Base-by-base conservation (phyloP, 2,329 filamentous ascomycete genomes). In the Stagonosporopsis chrysanthemi region DNA sequence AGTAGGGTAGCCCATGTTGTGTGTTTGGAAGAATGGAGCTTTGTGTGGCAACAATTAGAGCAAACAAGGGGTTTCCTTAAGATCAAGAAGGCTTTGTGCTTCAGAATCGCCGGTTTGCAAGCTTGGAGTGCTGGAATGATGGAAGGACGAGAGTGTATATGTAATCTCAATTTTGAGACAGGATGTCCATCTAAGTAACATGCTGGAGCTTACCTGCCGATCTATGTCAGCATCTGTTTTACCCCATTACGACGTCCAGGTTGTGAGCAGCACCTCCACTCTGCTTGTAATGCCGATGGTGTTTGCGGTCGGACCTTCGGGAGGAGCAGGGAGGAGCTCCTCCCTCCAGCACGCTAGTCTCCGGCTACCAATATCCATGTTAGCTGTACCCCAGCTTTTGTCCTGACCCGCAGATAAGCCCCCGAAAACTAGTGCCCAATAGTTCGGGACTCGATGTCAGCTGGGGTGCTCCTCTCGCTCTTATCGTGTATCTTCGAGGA, bases 1-100 rank as follows among this genome's bases (percentile, higher is more conserved):
- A 9, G 63, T 65, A 26, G 58, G 52, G 33, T 58, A 63, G 23
- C 28, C 49, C 47, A 58, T 54, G 22, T n/a, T 62, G 26, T 45
- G 15, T 45, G 6, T 23, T 6, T 12, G 5, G 11, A 24, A 14
- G 17, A 24, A 11, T 40, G 1, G 38, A 40, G 19, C 28, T 29
- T 29, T 29, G 8, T 29, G 6, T 11, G 28, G 9, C 28, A 11
- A 29, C 8, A 29, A 29, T 9, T 29, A 7, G 11, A 29, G 11
- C 6, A 29, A 8, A 29, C 8, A 29, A 29, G 11, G 11, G 28
- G 2, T 5, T 9, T 7, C 11, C 28, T 29, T 11, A 11, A 29
- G 17, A 19, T 39, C 3, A 4, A 19, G 36, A 15, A 39, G 3
- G 17, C 8, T 4, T 39, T 22, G n/a, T 39, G 36, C 17, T 12